These are phyloP conservation scores for Alternaria conjuncta DNA, from an alignment of 2,329 filamentous ascomycete species.

Conservation along the genomic window DNA sequence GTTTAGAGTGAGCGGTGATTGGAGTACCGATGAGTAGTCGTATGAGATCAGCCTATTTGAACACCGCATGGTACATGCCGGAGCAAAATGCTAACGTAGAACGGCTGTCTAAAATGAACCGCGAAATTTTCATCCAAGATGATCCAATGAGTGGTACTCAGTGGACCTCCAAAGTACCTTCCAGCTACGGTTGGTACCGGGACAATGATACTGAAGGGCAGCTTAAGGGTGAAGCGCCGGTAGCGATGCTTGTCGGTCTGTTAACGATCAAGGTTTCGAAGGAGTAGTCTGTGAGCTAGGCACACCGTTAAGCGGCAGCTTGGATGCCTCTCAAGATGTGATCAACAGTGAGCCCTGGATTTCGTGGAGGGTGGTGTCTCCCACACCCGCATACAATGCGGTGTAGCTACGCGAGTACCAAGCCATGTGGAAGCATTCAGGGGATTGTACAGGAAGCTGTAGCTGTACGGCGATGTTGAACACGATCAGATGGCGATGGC, in stretches of 20 bases:
- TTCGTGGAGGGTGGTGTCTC: not conserved
- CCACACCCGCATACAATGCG: constrained; percentile 1
- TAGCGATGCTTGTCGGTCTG: not conserved
- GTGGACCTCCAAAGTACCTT: not conserved
- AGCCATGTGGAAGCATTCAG: not conserved
- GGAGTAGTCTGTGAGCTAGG: not conserved
- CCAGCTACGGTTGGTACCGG: not conserved
- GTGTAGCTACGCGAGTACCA: constrained; percentile 2
- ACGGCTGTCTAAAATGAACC: not conserved
- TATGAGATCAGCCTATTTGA: not conserved
- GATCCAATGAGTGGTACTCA: not conserved
- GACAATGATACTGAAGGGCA: not conserved
- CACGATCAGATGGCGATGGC: constrained; percentile 6
- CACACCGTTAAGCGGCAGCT: not conserved
- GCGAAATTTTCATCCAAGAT: not conserved
- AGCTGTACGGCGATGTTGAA: constrained; percentile 12
- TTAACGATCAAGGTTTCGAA: not conserved
- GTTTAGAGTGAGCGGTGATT: not conserved
- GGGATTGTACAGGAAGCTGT: constrained; percentile 1
- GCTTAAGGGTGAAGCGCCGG: not conserved
- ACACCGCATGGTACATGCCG: not conserved
- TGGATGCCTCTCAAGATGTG: not conserved
- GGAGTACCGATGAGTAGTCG: not conserved
- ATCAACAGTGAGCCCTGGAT: constrained; percentile 1
- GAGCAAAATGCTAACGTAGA: not conserved